Percentiles rank a stretch among this genome's conserved stretches.
These are phyloP conservation scores for Citrullus colocynthis DNA, from an alignment of 306 rosid genomes.

Conservation along the genomic window DNA sequence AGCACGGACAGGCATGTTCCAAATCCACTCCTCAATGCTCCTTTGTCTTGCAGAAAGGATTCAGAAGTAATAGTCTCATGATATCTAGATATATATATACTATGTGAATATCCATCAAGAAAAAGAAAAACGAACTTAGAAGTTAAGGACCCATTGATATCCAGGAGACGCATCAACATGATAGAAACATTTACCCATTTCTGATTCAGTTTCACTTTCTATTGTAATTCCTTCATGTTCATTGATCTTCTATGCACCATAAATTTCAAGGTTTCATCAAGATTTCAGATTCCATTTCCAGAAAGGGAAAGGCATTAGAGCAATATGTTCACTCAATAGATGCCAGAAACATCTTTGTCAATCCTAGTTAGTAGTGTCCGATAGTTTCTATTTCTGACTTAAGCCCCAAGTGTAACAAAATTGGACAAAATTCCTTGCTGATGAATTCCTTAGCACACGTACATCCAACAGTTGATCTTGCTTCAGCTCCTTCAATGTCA, in stretches of 20 bases:
- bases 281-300: too few relatives aligned
- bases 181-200: constrained; percentile 65
- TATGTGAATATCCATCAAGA: constrained; percentile 48
- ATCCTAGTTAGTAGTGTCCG: too few relatives aligned
- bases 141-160: constrained; percentile 65
- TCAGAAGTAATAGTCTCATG: constrained; percentile 83
- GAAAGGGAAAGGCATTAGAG: too few relatives aligned
- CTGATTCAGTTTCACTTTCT: constrained; percentile 51
- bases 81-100: constrained; percentile 43
- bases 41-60: constrained; percentile 68
- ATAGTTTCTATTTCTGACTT: too few relatives aligned
- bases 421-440: too few relatives aligned
- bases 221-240: constrained; percentile 34
- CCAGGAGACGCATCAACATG: constrained; percentile 70
- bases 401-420: too few relatives aligned
- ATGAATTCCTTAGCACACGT: too few relatives aligned
- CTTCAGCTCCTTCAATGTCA: neutral
- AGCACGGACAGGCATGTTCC: constrained; percentile 61
- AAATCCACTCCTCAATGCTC: constrained; percentile 52
- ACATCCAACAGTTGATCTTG: neutral
- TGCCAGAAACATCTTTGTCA: too few relatives aligned
- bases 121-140: constrained; percentile 39
- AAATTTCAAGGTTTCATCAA: too few relatives aligned
- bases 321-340: too few relatives aligned
- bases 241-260: too few relatives aligned